These are phyloP conservation scores for Otatea glauca DNA, from an alignment of 176 grass and related monocot species.

Conservation along the genomic window DNA sequence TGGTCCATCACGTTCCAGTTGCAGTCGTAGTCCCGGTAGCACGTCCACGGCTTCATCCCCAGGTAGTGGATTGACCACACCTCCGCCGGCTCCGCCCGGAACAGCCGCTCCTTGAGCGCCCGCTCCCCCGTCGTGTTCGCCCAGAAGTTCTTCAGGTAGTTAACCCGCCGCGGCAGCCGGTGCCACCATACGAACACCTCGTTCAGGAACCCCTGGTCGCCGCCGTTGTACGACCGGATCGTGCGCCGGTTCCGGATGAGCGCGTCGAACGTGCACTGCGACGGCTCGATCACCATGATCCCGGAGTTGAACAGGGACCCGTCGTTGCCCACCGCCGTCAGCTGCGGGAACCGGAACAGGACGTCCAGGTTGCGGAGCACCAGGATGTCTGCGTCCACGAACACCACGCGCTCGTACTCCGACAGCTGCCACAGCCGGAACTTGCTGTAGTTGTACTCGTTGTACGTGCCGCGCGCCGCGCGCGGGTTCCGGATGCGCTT, in stretches of 20 bases:
- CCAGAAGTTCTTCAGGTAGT: slow-evolving; percentile 97
- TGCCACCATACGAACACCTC: slow-evolving; percentile 99
- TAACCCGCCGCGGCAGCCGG: slow-evolving; percentile 76
- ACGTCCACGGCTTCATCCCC: slow-evolving; percentile 86
- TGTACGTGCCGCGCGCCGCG: slow-evolving; percentile 69
- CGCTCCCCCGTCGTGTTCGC: slow-evolving; percentile 68
- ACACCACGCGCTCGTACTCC: slow-evolving; percentile 80
- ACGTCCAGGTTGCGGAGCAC: slow-evolving; percentile 80
- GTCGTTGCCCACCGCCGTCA: slow-evolving; percentile 78
- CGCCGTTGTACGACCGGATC: slow-evolving; percentile 89
- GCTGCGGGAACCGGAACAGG: slow-evolving; percentile 89
- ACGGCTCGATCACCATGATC: slow-evolving; percentile 90
- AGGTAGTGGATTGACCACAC: slow-evolving; percentile 87
- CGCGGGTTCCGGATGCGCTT: slow-evolving; percentile 86
- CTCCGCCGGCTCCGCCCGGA: slow-evolving; percentile 66
- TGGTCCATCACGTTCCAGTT: slow-evolving; percentile 81
- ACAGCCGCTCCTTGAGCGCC: slow-evolving; percentile 70
- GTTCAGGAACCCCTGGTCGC: slow-evolving; percentile 96
- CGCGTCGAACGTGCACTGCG: slow-evolving; percentile 73
- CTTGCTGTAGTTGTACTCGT: slow-evolving; percentile 99
- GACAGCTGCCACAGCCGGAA: slow-evolving; percentile 93
- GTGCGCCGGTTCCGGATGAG: slow-evolving; percentile 55
- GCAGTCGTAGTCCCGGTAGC: slow-evolving; percentile 93
- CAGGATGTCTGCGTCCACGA: slow-evolving; percentile 92
- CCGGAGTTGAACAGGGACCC: slow-evolving; percentile 87